These are phyloP conservation scores for Scheffersomyces quercinus DNA, from an alignment of 1,139 yeast genomes.

Conservation along the genomic window DNA sequence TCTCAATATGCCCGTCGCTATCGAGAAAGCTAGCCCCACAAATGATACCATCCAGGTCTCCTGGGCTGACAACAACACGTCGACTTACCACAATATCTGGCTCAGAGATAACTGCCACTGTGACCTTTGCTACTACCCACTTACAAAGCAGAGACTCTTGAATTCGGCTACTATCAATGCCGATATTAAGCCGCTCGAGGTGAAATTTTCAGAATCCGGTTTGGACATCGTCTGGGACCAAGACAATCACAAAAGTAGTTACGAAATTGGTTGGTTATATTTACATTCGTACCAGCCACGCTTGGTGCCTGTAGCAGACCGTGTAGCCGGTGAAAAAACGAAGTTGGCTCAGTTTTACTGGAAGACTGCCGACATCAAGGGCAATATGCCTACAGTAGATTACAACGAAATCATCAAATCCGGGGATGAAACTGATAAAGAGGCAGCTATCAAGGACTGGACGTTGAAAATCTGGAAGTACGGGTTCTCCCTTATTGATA, in stretches of 20 bases:
- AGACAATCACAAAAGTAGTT: conserved; percentile 52
- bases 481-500: conserved; percentile 66
- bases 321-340: conserved; percentile 30
- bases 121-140: conserved; percentile 54
- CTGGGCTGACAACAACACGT: conserved; percentile 14
- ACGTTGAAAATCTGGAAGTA: conserved; percentile 56
- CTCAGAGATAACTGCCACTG: conserved; percentile 73
- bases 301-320: conserved; percentile 29
- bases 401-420: conserved; percentile 48
- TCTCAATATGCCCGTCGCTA: too few species aligned
- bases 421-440: conserved; percentile 29
- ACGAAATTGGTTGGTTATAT: conserved; percentile 52
- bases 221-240: conserved; percentile 47
- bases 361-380: conserved; percentile 48
- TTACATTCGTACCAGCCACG: conserved; percentile 63
- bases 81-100: conserved; percentile 57
- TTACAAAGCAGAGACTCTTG: conserved; percentile 64
- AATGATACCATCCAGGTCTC: conserved; percentile 1
- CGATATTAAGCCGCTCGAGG: conserved; percentile 41
- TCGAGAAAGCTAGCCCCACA: too few species aligned
- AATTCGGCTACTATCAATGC: conserved; percentile 57
- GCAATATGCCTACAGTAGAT: conserved; percentile 51
- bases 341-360: conserved; percentile 40
- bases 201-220: conserved; percentile 12
- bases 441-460: conserved; percentile 58